A percentile compares a stretch with the other conserved stretches of the same genome.
Conservation (phyloP, 768 basidiomycete species). For the Lactarius psammicola region DNA sequence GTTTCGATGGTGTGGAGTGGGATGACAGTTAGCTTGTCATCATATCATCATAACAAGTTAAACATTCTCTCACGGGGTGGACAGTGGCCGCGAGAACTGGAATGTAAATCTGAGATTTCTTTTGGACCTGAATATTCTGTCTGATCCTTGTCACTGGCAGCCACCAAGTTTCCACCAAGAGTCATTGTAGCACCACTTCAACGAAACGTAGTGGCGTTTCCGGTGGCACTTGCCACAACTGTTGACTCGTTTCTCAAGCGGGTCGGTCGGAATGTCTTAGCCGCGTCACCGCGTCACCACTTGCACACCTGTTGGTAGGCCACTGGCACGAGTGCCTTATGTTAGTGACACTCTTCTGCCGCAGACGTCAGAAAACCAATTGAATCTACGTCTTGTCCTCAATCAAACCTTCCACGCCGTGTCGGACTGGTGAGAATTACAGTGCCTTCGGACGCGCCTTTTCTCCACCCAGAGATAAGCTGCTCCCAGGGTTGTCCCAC, state of each 20-base stretch:
- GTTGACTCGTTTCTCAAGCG: background rate
- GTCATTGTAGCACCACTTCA: background rate
- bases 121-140: background rate
- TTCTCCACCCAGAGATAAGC: slow-evolving; percentile 5
- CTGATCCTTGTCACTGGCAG: background rate
- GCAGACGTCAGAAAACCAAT: slow-evolving; percentile 1
- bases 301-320: background rate
- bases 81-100: background rate
- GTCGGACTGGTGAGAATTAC: slow-evolving; percentile 1
- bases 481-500: background rate
- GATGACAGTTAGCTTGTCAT: background rate
- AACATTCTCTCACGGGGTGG: background rate
- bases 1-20: background rate
- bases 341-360: slow-evolving; percentile 2
- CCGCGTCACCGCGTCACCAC: background rate
- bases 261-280: background rate
- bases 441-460: slow-evolving; percentile 1
- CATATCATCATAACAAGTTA: too few relatives aligned
- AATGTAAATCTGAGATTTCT: slow-evolving; percentile 4
- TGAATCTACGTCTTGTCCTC: background rate
- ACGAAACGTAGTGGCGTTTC: background rate
- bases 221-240: background rate
- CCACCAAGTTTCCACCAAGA: background rate
- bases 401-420: slow-evolving; percentile 1
- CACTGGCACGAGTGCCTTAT: background rate